Evolutionary conservation across 768 basidiomycete species (phyloP).

Genomic region (Naganishia onofrii): DNA sequence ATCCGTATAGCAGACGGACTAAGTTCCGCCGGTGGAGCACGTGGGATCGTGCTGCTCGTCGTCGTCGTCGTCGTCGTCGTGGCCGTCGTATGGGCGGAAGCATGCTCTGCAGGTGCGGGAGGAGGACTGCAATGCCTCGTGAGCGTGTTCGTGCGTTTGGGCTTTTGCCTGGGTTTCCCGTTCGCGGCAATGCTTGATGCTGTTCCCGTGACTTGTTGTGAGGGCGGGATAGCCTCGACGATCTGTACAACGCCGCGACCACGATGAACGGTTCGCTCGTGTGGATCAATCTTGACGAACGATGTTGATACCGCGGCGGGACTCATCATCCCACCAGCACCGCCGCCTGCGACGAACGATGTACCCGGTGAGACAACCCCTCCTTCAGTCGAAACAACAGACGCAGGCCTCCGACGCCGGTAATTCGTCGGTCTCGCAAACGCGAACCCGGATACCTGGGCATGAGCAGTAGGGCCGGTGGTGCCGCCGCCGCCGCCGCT

Average conservation of each 20-base stretch:
- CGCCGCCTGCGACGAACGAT: not conserved
- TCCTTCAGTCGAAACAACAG: conserved; percentile 7
- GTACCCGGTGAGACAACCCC: not conserved
- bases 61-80: not conserved
- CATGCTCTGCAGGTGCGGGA: not conserved
- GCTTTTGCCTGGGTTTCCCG: not conserved
- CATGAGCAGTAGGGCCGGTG: too few relatives aligned
- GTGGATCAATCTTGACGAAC: conserved; percentile 15
- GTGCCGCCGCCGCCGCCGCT: not conserved
- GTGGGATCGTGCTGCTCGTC: not conserved
- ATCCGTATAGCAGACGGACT: conserved; percentile 29
- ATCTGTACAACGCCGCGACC: conserved; percentile 32
- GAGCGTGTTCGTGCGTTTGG: conserved; percentile 17
- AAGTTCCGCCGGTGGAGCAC: conserved; percentile 9
- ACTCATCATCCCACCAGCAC: not conserved
- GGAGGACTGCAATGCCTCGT: conserved; percentile 32
- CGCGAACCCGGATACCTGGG: conserved; percentile 1
- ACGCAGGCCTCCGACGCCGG: conserved; percentile 27
- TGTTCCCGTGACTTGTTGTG: not conserved
- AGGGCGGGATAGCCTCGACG: conserved; percentile 12
- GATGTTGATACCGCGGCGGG: not conserved
- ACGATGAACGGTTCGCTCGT: conserved; percentile 14
- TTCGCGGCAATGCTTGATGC: not conserved
- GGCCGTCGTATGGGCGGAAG: not conserved
- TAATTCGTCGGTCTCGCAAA: conserved; percentile 34